A percentile compares a stretch with the other conserved stretches of the same genome.
Conservation (phyloP, 2,329 filamentous ascomycete genomes). For the Claviceps sp. region DNA sequence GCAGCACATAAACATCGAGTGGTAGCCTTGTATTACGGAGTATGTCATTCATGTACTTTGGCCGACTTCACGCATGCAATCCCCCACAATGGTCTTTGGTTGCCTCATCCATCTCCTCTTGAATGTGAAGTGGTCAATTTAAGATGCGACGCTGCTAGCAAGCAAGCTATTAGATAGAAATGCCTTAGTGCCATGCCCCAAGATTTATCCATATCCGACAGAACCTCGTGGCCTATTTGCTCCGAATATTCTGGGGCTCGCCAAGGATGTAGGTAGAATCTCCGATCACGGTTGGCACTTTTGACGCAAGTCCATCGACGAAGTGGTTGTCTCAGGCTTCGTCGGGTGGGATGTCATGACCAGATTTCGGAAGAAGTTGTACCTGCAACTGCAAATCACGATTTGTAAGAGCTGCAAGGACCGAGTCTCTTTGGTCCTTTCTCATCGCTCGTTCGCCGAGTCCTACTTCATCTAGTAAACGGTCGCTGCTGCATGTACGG, state of each 20-base stretch:
- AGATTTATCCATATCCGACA: neutral
- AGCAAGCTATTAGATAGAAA: conserved; percentile 5
- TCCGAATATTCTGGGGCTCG: conserved; percentile 2
- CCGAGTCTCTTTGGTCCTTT: neutral
- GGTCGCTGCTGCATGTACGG: neutral
- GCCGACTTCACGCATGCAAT: neutral
- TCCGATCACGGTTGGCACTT: neutral
- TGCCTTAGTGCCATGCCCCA: neutral
- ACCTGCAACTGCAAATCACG: neutral
- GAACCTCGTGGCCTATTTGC: conserved; percentile 2
- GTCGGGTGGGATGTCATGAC: neutral
- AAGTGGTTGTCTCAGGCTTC: neutral
- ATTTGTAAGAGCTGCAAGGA: neutral
- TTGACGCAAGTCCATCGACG: neutral
- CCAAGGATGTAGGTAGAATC: neutral
- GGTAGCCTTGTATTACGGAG: no score
- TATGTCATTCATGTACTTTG: neutral
- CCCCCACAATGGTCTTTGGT: neutral
- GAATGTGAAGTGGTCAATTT: neutral
- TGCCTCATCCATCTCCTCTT: neutral
- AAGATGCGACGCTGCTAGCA: neutral
- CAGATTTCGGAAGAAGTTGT: conserved; percentile 1
- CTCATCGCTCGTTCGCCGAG: neutral
- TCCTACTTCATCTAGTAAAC: neutral
- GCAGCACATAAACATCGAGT: neutral